Conservation (phyloP, 2,329 filamentous ascomycete species). For the Exophiala phaeomuriformis region DNA sequence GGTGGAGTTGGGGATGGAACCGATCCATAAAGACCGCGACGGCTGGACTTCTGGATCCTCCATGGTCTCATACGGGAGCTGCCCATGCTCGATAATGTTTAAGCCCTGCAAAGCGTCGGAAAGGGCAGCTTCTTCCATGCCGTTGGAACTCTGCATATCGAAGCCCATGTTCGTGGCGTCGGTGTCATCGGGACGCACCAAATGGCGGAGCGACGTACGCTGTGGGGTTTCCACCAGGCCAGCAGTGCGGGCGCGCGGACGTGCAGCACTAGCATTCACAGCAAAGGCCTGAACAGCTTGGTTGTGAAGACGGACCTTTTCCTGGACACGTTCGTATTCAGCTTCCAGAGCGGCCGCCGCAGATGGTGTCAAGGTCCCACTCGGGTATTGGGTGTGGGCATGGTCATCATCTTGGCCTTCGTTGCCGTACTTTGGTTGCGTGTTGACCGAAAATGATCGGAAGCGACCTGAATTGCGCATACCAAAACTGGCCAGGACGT, state of each 20-base stretch:
- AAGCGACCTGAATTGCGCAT: slow-evolving; percentile 77
- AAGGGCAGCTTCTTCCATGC: slow-evolving; percentile 11
- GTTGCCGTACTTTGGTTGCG: slow-evolving; percentile 90
- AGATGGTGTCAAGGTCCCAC: slow-evolving; percentile 53
- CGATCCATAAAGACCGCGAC: slow-evolving; percentile 91
- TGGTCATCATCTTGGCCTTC: slow-evolving; percentile 68
- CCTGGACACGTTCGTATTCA: slow-evolving; percentile 55
- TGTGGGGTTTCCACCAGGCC: slow-evolving; percentile 75
- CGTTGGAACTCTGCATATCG: slow-evolving; percentile 16
- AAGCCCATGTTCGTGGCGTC: slow-evolving; percentile 13
- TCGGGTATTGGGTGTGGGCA: slow-evolving; percentile 50
- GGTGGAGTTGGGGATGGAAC: slow-evolving; percentile 93
- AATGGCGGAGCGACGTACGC: slow-evolving; percentile 61
- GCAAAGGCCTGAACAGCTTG: slow-evolving; percentile 88
- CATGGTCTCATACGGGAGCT: slow-evolving; percentile 58
- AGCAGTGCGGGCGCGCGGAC: slow-evolving; percentile 83
- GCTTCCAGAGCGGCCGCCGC: slow-evolving; percentile 49
- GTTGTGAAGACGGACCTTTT: slow-evolving; percentile 79
- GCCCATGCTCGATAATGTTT: slow-evolving; percentile 16
- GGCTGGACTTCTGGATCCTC: slow-evolving; percentile 67
- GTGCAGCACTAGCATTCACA: slow-evolving; percentile 69
- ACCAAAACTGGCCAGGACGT: slow-evolving; percentile 67
- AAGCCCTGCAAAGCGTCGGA: slow-evolving; percentile 22
- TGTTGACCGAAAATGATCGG: slow-evolving; percentile 96
- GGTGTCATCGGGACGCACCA: slow-evolving; percentile 47